Conservation (phyloP, 2,329 filamentous ascomycete species). For the Pyrenophora teres region DNA sequence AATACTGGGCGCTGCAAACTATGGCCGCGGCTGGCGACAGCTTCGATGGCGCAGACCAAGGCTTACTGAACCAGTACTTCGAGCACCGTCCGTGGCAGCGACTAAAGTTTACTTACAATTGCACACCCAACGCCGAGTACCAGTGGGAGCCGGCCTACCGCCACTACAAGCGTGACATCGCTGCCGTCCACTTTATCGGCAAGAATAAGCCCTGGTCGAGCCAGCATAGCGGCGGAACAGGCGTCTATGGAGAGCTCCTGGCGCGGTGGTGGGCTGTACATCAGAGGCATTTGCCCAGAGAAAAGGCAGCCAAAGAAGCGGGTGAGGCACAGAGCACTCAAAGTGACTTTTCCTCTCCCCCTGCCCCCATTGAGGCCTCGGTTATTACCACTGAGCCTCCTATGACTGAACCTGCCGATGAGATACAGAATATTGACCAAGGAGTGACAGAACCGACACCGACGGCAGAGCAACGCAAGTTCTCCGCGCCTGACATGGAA, state of each 20-base stretch:
- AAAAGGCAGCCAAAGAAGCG: conserved; percentile 6
- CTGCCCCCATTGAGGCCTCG: conserved; percentile 35
- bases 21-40: conserved; percentile 87
- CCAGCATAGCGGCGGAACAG: conserved; percentile 55
- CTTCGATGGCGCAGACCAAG: conserved; percentile 97
- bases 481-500: conserved; percentile 62
- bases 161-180: conserved; percentile 89
- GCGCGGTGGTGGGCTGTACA: conserved; percentile 94
- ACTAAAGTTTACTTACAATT: conserved; percentile 94
- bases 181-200: conserved; percentile 93
- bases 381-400: conserved; percentile 49
- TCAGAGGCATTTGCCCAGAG: conserved; percentile 72
- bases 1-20: conserved; percentile 82
- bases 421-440: conserved; percentile 51
- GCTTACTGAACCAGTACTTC: conserved; percentile 93
- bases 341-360: conserved; percentile 16
- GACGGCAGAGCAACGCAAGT: conserved; percentile 54
- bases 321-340: conserved; percentile 16
- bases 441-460: conserved; percentile 49
- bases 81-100: conserved; percentile 76
- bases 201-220: conserved; percentile 80
- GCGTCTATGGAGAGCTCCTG: conserved; percentile 80
- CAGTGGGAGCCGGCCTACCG: conserved; percentile 95
- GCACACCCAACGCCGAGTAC: conserved; percentile 94
- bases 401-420: conserved; percentile 50